Evolutionary conservation across 2,329 filamentous ascomycete genomes (phyloP).

Genomic region (Penicillium crustosum): DNA sequence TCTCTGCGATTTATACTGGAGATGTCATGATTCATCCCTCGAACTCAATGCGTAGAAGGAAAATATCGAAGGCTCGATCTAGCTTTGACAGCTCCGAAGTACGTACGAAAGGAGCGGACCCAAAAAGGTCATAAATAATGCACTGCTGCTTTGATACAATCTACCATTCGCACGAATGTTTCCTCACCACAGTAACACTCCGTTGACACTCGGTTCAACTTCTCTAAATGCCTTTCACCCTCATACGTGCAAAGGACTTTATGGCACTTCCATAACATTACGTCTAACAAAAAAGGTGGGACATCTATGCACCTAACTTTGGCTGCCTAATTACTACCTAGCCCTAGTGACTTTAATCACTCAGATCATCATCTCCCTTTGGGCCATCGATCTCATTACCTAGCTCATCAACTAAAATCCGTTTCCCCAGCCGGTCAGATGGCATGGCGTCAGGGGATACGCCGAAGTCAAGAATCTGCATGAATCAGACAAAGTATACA

Average conservation of each 20-base stretch:
- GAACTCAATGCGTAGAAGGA: no score
- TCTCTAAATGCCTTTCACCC: neutral
- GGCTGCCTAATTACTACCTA: neutral
- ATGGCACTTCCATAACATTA: neutral
- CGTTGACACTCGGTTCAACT: no score
- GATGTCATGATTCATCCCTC: no score
- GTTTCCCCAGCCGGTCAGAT: conserved; percentile 71
- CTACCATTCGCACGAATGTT: neutral
- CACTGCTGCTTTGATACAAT: no score
- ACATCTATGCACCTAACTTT: neutral
- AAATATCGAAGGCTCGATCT: no score
- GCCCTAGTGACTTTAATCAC: neutral
- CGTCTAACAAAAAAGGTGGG: neutral
- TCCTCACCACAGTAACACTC: neutral
- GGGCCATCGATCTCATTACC: neutral
- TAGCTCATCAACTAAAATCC: conserved; percentile 57
- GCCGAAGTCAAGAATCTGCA: conserved; percentile 92
- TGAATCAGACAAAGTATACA: conserved; percentile 16
- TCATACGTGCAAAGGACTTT: neutral
- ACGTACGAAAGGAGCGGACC: no score
- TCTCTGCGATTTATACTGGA: no score
- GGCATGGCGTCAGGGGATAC: conserved; percentile 84
- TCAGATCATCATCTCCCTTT: neutral
- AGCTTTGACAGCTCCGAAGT: no score
- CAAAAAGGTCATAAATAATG: no score